phyloP scores from a whole-genome alignment of 768 basidiomycete species.

The Russula lepida region DNA sequence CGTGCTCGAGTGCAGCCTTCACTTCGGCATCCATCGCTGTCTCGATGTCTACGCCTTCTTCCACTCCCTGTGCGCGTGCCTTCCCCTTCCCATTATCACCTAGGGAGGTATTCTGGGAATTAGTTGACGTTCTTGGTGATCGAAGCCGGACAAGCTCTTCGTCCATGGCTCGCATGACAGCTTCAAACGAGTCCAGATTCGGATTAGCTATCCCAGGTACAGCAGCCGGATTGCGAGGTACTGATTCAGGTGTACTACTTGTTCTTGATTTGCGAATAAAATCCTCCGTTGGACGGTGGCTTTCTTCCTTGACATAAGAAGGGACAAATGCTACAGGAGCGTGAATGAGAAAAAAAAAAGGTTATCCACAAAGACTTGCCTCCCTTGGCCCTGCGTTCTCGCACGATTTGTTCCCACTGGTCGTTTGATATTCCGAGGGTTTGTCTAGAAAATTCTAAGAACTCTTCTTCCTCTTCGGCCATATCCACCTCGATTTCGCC shows the following conservation, averaged over 20 bases:
- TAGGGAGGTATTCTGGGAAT: background rate
- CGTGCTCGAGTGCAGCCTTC: slow-evolving; percentile 47
- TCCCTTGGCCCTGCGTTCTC: slow-evolving; percentile 68
- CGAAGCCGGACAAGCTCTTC: slow-evolving; percentile 54
- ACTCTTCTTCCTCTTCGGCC: slow-evolving; percentile 90
- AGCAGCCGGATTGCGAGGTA: slow-evolving; percentile 23
- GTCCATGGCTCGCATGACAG: slow-evolving; percentile 96
- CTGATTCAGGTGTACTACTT: background rate
- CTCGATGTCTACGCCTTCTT: slow-evolving; percentile 62
- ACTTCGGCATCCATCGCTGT: slow-evolving; percentile 88
- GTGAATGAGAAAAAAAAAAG: background rate
- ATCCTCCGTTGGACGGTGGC: background rate
- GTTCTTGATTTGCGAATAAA: background rate
- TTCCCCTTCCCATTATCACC: slow-evolving; percentile 41
- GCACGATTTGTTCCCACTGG: slow-evolving; percentile 84
- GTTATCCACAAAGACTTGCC: slow-evolving; percentile 44
- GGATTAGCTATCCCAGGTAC: slow-evolving; percentile 42
- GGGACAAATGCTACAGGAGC: slow-evolving; percentile 24
- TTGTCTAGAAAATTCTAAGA: slow-evolving; percentile 90
- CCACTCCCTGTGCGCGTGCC: slow-evolving; percentile 31
- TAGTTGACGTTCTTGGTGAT: slow-evolving; percentile 20
- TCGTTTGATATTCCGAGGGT: slow-evolving; percentile 80
- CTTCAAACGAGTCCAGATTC: slow-evolving; percentile 85
- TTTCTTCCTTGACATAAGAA: slow-evolving; percentile 15
- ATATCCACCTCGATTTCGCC: slow-evolving; percentile 86